Evolutionary conservation across 2,329 filamentous ascomycete species (phyloP), one percentile per base, ranked within the genome.

Genomic region (Ophiostoma montium): DNA sequence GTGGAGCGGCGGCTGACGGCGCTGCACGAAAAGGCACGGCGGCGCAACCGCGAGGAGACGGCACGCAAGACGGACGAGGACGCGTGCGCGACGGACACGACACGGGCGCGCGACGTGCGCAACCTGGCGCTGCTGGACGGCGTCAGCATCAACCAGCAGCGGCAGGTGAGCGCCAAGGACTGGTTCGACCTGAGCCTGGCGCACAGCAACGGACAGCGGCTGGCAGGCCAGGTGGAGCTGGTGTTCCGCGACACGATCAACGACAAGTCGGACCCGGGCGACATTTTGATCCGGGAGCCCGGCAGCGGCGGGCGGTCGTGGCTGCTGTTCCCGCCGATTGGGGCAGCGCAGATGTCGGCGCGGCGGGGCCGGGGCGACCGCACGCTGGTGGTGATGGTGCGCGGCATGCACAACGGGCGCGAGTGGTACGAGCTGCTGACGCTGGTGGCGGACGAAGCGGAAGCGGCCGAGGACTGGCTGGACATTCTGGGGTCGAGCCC

Each of bases 231-330:
- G 57, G 78, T 95, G 15, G 92, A 98, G 62, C 63, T 98, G 30
- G 74, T 96, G 13, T 76, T 90, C 55, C 79, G 92, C 60, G 90
- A 96, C 60, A 86, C 86, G 57, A 71, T 79, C 21, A 71, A 75
- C n/a, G 75, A 77, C 45, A 71, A 75, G 33, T 75, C 76, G 3
- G 76, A 82, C 54, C 70, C 76, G 45, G 88, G 90, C 7, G 92
- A 98, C 62, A 63, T 98, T n/a, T 75, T 98, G 19, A 83, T 98
- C 50, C 89, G 90, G 56, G 89, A 96, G 63, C 79, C 88, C n/a
- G 87, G 88, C 41, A 75, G 78, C 47, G 47, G 35, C 12, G 80
- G 83, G 13, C 78, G 80, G 48, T 69, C 71, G 27, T 96, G 87
- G 80, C 74, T 98, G 5, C 73, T 98, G 0, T 95, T 98, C 59